phyloP scores from a whole-genome alignment of 2,329 filamentous ascomycete species.

The Aspergillus quadricinctus region DNA sequence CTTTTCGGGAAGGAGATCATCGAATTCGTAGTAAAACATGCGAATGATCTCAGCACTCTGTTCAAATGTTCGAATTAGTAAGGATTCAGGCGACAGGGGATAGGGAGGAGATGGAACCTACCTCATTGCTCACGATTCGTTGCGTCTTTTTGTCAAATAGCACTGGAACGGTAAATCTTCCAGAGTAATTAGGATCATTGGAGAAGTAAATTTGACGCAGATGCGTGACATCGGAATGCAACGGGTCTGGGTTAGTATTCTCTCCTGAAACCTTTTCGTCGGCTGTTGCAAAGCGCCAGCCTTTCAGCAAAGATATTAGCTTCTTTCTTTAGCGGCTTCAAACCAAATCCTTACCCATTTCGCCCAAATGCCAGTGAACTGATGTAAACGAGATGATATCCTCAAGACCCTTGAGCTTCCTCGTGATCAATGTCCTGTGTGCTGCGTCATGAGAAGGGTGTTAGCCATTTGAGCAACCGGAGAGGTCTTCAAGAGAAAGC shows the following conservation, averaged over 20 bases:
- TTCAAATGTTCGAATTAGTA: background rate
- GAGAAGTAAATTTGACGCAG: slow-evolving; percentile 77
- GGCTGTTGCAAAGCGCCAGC: slow-evolving; percentile 76
- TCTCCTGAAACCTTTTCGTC: slow-evolving; percentile 58
- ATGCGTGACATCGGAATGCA: slow-evolving; percentile 64
- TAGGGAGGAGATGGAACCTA: slow-evolving; percentile 14
- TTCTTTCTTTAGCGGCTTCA: too few species aligned
- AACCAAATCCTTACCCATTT: slow-evolving; percentile 48
- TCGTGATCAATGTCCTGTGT: slow-evolving; percentile 78
- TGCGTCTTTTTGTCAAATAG: slow-evolving; percentile 67
- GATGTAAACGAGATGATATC: slow-evolving; percentile 72
- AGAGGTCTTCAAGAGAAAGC: background rate
- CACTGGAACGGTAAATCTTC: slow-evolving; percentile 82
- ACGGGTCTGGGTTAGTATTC: slow-evolving; percentile 52
- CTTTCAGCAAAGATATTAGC: slow-evolving; percentile 32
- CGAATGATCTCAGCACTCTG: slow-evolving; percentile 78
- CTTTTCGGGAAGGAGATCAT: slow-evolving; percentile 60
- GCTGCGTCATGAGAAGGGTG: slow-evolving; percentile 46
- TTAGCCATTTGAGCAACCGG: slow-evolving; percentile 11
- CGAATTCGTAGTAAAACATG: slow-evolving; percentile 81
- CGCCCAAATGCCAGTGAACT: slow-evolving; percentile 89
- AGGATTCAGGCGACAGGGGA: background rate
- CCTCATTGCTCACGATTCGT: slow-evolving; percentile 86
- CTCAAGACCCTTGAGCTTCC: slow-evolving; percentile 87
- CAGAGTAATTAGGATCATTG: slow-evolving; percentile 65